phyloP scores from a whole-genome alignment of 2,329 filamentous ascomycete species.

The Furcasterigmium sp. region DNA sequence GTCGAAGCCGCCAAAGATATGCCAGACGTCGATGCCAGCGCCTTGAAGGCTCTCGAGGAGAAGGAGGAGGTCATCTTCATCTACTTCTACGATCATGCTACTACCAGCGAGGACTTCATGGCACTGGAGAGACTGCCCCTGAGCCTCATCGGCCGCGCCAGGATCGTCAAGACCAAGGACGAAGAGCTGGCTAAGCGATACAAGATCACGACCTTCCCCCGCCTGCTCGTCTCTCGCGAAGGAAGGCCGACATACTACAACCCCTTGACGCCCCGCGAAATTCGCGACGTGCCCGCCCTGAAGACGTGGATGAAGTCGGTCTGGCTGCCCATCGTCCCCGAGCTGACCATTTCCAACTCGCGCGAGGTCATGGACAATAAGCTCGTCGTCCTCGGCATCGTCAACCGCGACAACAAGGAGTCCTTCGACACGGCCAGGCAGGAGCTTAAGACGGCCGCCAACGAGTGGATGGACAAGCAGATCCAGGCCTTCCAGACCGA shows the following conservation, averaged over 20 bases:
- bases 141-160: slow-evolving; percentile 84
- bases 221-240: slow-evolving; percentile 82
- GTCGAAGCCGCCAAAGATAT: slow-evolving; percentile 72
- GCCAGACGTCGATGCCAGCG: slow-evolving; percentile 69
- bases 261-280: slow-evolving; percentile 80
- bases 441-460: slow-evolving; percentile 91
- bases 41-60: slow-evolving; percentile 79
- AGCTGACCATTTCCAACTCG: slow-evolving; percentile 86
- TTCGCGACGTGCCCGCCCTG: slow-evolving; percentile 77
- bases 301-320: slow-evolving; percentile 92
- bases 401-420: slow-evolving; percentile 74
- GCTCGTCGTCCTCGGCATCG: slow-evolving; percentile 86
- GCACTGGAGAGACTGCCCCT: slow-evolving; percentile 83
- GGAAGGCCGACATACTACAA: slow-evolving; percentile 88
- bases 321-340: slow-evolving; percentile 93
- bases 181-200: slow-evolving; percentile 70
- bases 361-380: slow-evolving; percentile 93
- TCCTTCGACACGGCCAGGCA: slow-evolving; percentile 73
- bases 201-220: slow-evolving; percentile 97
- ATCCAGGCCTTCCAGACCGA: slow-evolving; percentile 87
- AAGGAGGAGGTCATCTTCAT: slow-evolving; percentile 94
- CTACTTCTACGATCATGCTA: slow-evolving; percentile 97
- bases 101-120: slow-evolving; percentile 84
- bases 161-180: slow-evolving; percentile 87
- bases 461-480: slow-evolving; percentile 98